Base-by-base conservation (phyloP, 106 monocot genomes). In the Dendrobium officinale region DNA sequence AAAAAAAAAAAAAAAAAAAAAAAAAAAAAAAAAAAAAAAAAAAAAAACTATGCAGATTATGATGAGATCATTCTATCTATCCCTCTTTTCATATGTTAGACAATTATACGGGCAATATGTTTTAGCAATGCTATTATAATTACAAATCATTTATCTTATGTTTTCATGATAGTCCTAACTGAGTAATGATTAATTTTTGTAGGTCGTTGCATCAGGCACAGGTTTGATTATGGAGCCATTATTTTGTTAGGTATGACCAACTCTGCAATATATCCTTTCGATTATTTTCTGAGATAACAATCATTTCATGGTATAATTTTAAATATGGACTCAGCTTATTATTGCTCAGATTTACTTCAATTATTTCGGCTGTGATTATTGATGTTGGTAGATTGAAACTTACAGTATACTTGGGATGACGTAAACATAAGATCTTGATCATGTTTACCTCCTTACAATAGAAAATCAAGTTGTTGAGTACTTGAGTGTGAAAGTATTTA, bases 171-270 rank as follows among this genome's bases (percentile, higher is more conserved):
- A 48, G 47, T 76, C 76, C 17, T 19, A 74, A 43, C 42, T 16
- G 20, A 16, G 49, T 76, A 18, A 15, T 76, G 15, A 1, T 68
- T 56, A 27, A 18, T 48, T 27, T 83, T 78, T 86, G 55, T 81
- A 99, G 99, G 99, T 82, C 95, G 99, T 20, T 99, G 99, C 85
- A 99, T 99, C 82, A 77, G 95, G 15, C 95, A 95, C 76, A 91
- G 81, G 78, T 90, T 70, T 29, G 99, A 99, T 81, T 95, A 95
- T 83, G 95, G 99, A 55, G 99, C 93, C 37, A 86, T 99, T 76
- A 99, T 95, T 78, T 80, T 95, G 6, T 77, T 95, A 81, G 99
- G 95, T 99, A 87, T 79, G 66, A 24, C 45, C 27, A 70, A 1
- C 70, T 33, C 2, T 70, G 37, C 16, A 70, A 70, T 70, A 33